Evolutionary conservation across 2,329 filamentous ascomycete genomes (phyloP).

Genomic region (Chrysoporthe cubensis): DNA sequence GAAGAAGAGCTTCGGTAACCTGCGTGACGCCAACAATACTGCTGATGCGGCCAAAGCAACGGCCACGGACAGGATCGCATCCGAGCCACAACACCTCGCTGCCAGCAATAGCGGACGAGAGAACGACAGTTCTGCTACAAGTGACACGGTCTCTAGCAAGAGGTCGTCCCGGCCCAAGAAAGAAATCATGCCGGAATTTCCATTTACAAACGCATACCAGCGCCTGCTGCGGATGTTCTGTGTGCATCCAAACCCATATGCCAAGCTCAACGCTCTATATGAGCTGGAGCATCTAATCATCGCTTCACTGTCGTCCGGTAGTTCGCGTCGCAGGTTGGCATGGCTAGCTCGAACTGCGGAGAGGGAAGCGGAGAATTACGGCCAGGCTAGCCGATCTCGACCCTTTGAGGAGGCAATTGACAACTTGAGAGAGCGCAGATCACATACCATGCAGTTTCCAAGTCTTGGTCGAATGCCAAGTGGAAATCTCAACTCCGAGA

Average conservation of each 20-base stretch:
- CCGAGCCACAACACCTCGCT: constrained; percentile 31
- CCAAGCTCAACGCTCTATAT: constrained; percentile 80
- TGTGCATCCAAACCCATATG: constrained; percentile 83
- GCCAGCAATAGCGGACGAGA: constrained; percentile 26
- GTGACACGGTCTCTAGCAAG: constrained; percentile 43
- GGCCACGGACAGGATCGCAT: constrained; percentile 31
- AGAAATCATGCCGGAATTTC: constrained; percentile 62
- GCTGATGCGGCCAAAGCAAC: constrained; percentile 41
- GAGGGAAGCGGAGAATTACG: constrained; percentile 24
- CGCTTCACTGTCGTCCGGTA: constrained; percentile 68
- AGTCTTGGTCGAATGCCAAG: constrained; percentile 31
- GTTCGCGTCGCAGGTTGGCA: constrained; percentile 43
- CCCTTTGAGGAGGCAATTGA: constrained; percentile 70
- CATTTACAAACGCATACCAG: constrained; percentile 79
- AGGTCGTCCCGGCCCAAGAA: constrained; percentile 36
- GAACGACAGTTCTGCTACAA: constrained; percentile 47
- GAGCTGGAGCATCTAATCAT: constrained; percentile 83
- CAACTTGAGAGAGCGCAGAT: constrained; percentile 70
- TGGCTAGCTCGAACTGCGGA: constrained; percentile 40
- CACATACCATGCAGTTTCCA: constrained; percentile 55
- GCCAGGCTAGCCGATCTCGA: constrained; percentile 42
- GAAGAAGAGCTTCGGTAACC: constrained; percentile 70
- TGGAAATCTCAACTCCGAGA: constrained; percentile 44
- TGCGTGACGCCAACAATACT: constrained; percentile 57
- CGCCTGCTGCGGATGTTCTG: constrained; percentile 84